Evolutionary conservation across 2,329 filamentous ascomycete genomes (phyloP), one percentile per base, ranked within the genome.

Genomic region (Tolypocladium amazonense): DNA sequence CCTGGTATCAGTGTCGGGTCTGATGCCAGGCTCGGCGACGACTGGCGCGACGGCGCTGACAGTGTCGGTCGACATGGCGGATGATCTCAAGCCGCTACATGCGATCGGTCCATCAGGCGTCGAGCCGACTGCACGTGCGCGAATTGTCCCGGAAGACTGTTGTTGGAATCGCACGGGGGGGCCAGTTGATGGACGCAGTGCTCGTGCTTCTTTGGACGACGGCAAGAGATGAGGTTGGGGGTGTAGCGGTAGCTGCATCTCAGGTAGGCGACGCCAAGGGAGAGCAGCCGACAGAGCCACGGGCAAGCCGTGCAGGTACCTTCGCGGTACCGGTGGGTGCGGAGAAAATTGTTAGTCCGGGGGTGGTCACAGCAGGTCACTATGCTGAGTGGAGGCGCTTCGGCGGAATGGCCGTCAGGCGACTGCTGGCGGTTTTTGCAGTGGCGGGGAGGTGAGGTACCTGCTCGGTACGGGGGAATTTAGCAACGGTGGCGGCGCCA

Each of bases 31-130:
- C 57, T 57, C 62, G 57, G 59, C 56, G 60, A 65, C 62, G 54
- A 64, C 56, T 57, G 75, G 71, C 74, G 74, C 75, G 70, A 71
- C 68, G 72, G 73, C 77, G 75, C 77, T 75, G 76, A 75, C 77
- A 76, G 77, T 77, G 77, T 81, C 76, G 73, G 75, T 79, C 75
- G 81, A 80, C 81, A 84, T 84, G 74, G 70, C 74, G 68, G 64
- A 69, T 67, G 69, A 65, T 65, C 67, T 72, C 67, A 73, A 67
- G 71, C 69, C 69, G 69, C 71, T 67, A 67, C 70, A 67, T 67
- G 69, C 70, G 70, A 73, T 68, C 66, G 63, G 67, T 65, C 71
- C 71, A 73, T 72, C 65, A 67, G 69, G 65, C 60, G 61, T 59
- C 63, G 66, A 57, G 58, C 58, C 30, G 39, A 56, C 56, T 54